These are phyloP conservation scores for Knoxia roxburghii DNA, from an alignment of 257 asterid species.

Conservation along the genomic window DNA sequence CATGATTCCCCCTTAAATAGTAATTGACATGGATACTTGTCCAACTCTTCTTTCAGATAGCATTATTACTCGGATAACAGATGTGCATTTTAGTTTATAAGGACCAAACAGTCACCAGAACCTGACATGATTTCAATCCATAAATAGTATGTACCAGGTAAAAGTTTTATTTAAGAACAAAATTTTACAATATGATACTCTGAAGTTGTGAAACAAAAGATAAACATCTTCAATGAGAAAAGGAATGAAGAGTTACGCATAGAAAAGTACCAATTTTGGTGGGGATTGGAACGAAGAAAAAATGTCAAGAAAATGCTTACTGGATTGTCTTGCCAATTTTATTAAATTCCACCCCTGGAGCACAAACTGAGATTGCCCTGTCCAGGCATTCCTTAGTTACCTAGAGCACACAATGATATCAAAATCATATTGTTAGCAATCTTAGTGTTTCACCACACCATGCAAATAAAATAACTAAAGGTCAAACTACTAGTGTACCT, in stretches of 20 bases:
- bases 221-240: background rate
- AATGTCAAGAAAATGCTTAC: constrained; percentile 43
- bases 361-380: constrained; percentile 84
- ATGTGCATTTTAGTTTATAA: background rate
- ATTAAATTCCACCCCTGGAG: constrained; percentile 78
- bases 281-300: constrained; percentile 10
- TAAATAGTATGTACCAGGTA: background rate
- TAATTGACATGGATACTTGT: background rate
- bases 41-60: background rate
- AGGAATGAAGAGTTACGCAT: background rate
- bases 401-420: constrained; percentile 32
- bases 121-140: background rate
- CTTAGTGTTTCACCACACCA: constrained; percentile 6
- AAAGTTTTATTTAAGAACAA: background rate
- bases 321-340: constrained; percentile 82
- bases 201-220: background rate
- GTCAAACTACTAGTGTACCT: constrained; percentile 38
- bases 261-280: background rate
- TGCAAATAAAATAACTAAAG: background rate
- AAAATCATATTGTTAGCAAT: constrained; percentile 4
- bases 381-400: constrained; percentile 84
- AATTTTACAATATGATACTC: background rate
- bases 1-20: background rate
- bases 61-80: background rate
- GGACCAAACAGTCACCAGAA: background rate